These are phyloP conservation scores for Phytophthora hibernalis DNA, from an alignment of 352 stramenopile genomes.

Conservation along the genomic window DNA sequence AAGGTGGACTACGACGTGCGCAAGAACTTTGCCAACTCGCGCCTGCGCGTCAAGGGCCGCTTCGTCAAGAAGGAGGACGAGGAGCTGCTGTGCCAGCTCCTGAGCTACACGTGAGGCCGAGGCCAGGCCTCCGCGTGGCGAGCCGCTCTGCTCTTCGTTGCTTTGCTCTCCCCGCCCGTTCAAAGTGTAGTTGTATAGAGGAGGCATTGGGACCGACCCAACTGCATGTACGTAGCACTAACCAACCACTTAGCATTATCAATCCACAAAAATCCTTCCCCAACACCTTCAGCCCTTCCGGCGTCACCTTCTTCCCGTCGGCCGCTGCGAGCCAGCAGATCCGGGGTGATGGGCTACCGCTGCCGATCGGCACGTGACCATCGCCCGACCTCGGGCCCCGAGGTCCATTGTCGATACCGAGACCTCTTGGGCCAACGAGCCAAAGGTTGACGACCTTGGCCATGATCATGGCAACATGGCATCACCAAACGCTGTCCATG, in stretches of 20 bases:
- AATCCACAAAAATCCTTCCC: slow-evolving; percentile 27
- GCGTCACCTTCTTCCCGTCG: slow-evolving; percentile 3
- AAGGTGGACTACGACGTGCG: slow-evolving; percentile 99
- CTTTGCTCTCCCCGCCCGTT: too few species aligned
- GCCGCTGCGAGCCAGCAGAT: slow-evolving; percentile 22
- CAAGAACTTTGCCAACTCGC: slow-evolving; percentile 99
- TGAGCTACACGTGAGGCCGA: slow-evolving; percentile 77
- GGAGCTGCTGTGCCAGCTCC: slow-evolving; percentile 84
- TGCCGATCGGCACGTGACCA: slow-evolving; percentile 15
- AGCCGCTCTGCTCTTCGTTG: too few species aligned
- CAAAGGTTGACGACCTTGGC: background rate
- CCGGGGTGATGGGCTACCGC: slow-evolving; percentile 4
- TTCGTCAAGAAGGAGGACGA: slow-evolving; percentile 99
- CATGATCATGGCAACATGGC: background rate
- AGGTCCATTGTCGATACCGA: slow-evolving; percentile 9
- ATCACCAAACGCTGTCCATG: too few species aligned
- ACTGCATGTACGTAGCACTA: slow-evolving; percentile 43
- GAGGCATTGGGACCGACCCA: too few species aligned
- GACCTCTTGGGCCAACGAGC: background rate
- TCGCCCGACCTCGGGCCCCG: too few species aligned
- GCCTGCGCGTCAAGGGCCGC: slow-evolving; percentile 96
- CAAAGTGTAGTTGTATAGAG: too few species aligned
- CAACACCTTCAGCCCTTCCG: slow-evolving; percentile 10
- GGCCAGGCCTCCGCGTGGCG: slow-evolving; percentile 20
- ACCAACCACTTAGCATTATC: slow-evolving; percentile 35